Conservation (phyloP, 179 eudicot genomes). For the Beta lomatogona region DNA sequence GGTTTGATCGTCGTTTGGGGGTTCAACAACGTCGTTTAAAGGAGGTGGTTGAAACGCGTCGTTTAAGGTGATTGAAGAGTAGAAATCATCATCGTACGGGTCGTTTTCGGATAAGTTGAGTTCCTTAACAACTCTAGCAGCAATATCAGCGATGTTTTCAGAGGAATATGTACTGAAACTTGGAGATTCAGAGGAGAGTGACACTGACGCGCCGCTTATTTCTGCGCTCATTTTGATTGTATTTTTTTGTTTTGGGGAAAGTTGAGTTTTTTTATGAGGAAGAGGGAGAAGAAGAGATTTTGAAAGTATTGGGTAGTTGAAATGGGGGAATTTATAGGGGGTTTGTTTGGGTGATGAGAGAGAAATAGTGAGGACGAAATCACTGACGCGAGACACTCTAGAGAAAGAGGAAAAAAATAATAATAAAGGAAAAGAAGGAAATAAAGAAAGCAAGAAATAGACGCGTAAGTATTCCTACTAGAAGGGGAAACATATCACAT, state of each 20-base stretch:
- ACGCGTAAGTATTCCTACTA: not conserved
- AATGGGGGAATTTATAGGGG: slow-evolving; percentile 13
- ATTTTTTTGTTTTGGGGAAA: not conserved
- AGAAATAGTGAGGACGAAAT: not conserved
- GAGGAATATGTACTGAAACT: slow-evolving; percentile 58
- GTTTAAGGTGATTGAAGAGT: slow-evolving; percentile 2
- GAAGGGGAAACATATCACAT: too few species aligned
- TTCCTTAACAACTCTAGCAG: slow-evolving; percentile 60
- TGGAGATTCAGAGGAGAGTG: slow-evolving; percentile 36
- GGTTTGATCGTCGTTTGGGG: not conserved
- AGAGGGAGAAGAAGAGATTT: not conserved
- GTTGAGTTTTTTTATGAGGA: not conserved
- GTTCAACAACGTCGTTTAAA: slow-evolving; percentile 12
- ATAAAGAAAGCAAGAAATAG: not conserved
- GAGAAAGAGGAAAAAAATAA: not conserved
- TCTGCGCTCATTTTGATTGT: not conserved
- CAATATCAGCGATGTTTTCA: slow-evolving; percentile 47
- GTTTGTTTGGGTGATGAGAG: not conserved
- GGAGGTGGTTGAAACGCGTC: not conserved
- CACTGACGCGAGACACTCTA: slow-evolving; percentile 20
- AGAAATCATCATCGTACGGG: slow-evolving; percentile 29
- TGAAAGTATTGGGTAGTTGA: slow-evolving; percentile 19
- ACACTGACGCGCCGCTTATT: slow-evolving; percentile 20
- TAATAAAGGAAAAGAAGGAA: not conserved
- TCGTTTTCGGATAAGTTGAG: slow-evolving; percentile 24